Evolutionary conservation across 2,329 filamentous ascomycete species (phyloP).

Genomic region (Exserohilum turcica): DNA sequence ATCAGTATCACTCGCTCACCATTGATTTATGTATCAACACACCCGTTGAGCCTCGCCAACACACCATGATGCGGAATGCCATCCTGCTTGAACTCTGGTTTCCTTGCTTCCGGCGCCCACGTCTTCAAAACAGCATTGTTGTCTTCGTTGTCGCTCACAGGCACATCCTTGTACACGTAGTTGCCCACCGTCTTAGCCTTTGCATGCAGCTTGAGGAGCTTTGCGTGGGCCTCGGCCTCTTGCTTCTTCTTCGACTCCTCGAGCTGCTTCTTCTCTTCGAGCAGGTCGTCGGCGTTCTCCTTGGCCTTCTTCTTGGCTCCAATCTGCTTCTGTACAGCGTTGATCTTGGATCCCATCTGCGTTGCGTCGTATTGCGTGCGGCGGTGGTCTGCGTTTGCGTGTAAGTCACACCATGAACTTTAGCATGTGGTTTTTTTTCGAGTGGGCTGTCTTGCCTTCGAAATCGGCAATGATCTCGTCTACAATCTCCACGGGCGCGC

Average conservation of each 20-base stretch:
- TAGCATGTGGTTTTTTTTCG: not conserved
- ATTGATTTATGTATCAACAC: not conserved
- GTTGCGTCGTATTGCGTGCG: slow-evolving; percentile 78
- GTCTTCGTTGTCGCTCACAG: slow-evolving; percentile 83
- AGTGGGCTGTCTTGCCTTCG: slow-evolving; percentile 52
- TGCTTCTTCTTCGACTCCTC: slow-evolving; percentile 82
- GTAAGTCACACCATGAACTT: not conserved
- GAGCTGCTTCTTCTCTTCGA: slow-evolving; percentile 76
- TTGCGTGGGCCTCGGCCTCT: slow-evolving; percentile 74
- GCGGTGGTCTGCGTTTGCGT: slow-evolving; percentile 64
- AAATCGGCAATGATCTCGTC: slow-evolving; percentile 89
- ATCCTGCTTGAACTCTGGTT: slow-evolving; percentile 77
- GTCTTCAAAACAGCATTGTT: slow-evolving; percentile 77
- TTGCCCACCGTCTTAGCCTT: slow-evolving; percentile 89
- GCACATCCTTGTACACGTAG: slow-evolving; percentile 87
- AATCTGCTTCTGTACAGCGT: slow-evolving; percentile 87
- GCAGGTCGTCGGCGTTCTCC: slow-evolving; percentile 80
- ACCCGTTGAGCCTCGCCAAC: slow-evolving; percentile 78
- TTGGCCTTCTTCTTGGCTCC: slow-evolving; percentile 89
- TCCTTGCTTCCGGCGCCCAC: slow-evolving; percentile 79
- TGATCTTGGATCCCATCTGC: slow-evolving; percentile 83
- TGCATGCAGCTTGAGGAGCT: slow-evolving; percentile 72
- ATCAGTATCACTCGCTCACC: not conserved
- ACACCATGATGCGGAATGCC: slow-evolving; percentile 94
- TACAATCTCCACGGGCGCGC: slow-evolving; percentile 80